phyloP scores from a whole-genome alignment of 2,329 filamentous ascomycete genomes.

The Tolypocladium pustulatum region DNA sequence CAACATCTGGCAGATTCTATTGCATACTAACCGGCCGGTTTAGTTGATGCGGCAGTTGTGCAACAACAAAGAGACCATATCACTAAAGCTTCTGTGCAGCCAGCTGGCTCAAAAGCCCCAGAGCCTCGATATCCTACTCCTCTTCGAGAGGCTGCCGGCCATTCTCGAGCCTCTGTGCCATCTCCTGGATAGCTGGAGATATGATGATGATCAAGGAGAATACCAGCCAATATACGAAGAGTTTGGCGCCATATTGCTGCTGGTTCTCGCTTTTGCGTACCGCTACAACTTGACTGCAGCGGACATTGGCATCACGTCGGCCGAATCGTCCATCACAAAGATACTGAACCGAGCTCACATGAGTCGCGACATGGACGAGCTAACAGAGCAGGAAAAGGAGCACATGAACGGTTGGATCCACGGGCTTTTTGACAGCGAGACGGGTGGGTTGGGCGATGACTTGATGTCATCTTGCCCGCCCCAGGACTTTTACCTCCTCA shows the following conservation, averaged over 20 bases:
- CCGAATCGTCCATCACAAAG: conserved; percentile 59
- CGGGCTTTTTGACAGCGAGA: conserved; percentile 65
- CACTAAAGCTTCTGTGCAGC: conserved; percentile 64
- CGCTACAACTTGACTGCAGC: conserved; percentile 57
- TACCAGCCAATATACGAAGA: conserved; percentile 82
- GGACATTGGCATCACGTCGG: conserved; percentile 50
- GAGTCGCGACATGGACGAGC: conserved; percentile 44
- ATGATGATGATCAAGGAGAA: conserved; percentile 75
- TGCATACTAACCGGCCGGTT: background rate
- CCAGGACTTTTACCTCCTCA: conserved; percentile 70
- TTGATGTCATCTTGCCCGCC: conserved; percentile 73
- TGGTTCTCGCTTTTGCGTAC: conserved; percentile 65
- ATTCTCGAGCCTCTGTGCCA: conserved; percentile 65
- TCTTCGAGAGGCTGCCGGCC: conserved; percentile 61
- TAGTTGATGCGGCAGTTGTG: conserved; percentile 61
- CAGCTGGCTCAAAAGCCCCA: conserved; percentile 63
- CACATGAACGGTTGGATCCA: conserved; percentile 67
- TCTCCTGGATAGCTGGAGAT: conserved; percentile 67
- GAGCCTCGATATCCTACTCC: conserved; percentile 62
- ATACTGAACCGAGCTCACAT: conserved; percentile 51
- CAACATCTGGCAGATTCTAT: no score
- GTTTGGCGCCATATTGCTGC: conserved; percentile 65
- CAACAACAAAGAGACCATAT: conserved; percentile 65
- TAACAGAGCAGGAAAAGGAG: conserved; percentile 52
- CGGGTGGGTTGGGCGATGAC: conserved; percentile 65